These are phyloP conservation scores for Letharia columbiana DNA, from an alignment of 495 filamentous ascomycete species.

Conservation along the genomic window DNA sequence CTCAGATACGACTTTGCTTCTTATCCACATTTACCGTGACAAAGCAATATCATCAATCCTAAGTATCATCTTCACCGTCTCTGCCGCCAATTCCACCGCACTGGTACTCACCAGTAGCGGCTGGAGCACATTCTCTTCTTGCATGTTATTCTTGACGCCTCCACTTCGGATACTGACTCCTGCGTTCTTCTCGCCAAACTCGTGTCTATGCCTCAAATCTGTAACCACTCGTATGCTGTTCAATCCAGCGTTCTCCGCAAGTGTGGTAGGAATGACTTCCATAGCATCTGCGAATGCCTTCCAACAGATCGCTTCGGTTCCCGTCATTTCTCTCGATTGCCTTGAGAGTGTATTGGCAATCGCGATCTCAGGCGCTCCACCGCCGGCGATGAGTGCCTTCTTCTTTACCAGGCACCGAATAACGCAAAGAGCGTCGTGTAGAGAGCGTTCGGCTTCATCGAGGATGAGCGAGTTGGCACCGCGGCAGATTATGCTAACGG, in stretches of 20 bases:
- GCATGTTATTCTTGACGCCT: slow-evolving; percentile 88
- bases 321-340: slow-evolving; percentile 70
- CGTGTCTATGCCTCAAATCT: slow-evolving; percentile 86
- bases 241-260: slow-evolving; percentile 93
- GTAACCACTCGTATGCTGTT: slow-evolving; percentile 99
- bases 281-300: slow-evolving; percentile 97
- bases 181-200: slow-evolving; percentile 87
- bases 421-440: slow-evolving; percentile 96
- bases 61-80: slow-evolving; percentile 98
- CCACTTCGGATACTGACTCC: slow-evolving; percentile 96
- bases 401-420: slow-evolving; percentile 98
- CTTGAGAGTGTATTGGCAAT: slow-evolving; percentile 74
- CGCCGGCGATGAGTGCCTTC: slow-evolving; percentile 92
- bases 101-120: slow-evolving; percentile 93
- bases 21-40: slow-evolving; percentile 36
- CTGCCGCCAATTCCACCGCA: slow-evolving; percentile 89
- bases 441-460: slow-evolving; percentile 89
- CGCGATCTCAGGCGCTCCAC: slow-evolving; percentile 92
- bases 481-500: slow-evolving; percentile 85
- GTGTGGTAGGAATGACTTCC: slow-evolving; percentile 92
- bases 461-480: slow-evolving; percentile 92
- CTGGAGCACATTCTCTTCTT: slow-evolving; percentile 95
- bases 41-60: slow-evolving; percentile 91
- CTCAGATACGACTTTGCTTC: not conserved
- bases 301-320: slow-evolving; percentile 96